Evolutionary conservation across 169 alveolate species (phyloP).

Genomic region (Plasmodium coatneyi): DNA sequence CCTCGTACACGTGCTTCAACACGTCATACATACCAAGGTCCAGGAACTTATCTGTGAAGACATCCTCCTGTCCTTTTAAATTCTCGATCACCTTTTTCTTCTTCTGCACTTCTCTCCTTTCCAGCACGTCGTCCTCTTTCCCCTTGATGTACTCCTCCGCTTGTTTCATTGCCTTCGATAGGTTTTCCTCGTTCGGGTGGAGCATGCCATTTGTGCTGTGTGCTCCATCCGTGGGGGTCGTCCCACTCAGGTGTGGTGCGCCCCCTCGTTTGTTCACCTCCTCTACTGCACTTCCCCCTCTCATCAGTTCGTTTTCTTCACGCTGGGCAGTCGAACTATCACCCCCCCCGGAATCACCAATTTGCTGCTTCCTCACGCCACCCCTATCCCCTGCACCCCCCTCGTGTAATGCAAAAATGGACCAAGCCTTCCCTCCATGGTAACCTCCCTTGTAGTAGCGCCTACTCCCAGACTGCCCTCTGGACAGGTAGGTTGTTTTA

Average conservation of each 20-base stretch:
- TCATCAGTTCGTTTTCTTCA: background rate
- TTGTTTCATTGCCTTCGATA: constrained; percentile 21
- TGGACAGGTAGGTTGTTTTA: background rate
- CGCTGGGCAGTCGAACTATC: background rate
- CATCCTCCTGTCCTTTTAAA: constrained; percentile 47
- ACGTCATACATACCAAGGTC: constrained; percentile 58
- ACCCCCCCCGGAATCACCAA: background rate
- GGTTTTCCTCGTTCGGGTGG: background rate
- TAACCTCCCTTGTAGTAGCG: background rate
- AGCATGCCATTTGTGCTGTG: background rate
- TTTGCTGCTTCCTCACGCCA: background rate
- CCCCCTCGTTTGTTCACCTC: background rate
- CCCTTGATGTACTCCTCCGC: constrained; percentile 66
- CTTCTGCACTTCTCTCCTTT: constrained; percentile 57
- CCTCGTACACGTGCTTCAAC: constrained; percentile 42
- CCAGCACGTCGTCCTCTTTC: constrained; percentile 49
- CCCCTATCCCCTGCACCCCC: background rate
- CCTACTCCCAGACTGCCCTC: background rate
- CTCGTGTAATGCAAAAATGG: background rate
- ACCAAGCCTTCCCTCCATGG: background rate
- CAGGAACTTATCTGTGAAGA: constrained; percentile 33
- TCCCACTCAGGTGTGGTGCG: background rate
- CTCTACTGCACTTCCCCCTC: background rate
- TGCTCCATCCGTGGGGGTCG: background rate
- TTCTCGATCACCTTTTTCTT: constrained; percentile 45